Percentiles rank a stretch among this genome's conserved stretches.
These are phyloP conservation scores for Candida ulmi DNA, from an alignment of 805 yeast genomes.

Conservation along the genomic window DNA sequence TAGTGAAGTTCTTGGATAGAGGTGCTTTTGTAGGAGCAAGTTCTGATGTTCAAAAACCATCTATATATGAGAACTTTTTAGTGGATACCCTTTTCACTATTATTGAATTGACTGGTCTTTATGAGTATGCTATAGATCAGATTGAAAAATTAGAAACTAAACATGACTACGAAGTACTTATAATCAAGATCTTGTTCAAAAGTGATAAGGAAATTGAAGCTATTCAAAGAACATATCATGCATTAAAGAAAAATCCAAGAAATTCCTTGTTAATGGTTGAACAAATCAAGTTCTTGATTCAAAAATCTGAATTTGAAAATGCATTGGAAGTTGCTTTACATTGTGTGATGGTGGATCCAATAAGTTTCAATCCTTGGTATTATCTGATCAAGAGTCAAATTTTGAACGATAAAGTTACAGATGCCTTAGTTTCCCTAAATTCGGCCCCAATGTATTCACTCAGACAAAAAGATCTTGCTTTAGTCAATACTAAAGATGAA, in stretches of 20 bases:
- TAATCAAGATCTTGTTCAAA: constrained; percentile 25
- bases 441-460: constrained; percentile 65
- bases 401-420: constrained; percentile 44
- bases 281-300: constrained; percentile 59
- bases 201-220: constrained; percentile 33
- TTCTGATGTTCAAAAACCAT: constrained; percentile 62
- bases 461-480: constrained; percentile 33
- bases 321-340: constrained; percentile 57
- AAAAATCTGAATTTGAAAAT: constrained; percentile 44
- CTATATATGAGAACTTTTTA: constrained; percentile 56
- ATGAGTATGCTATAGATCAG: constrained; percentile 32
- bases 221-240: constrained; percentile 23
- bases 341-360: constrained; percentile 64
- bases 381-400: constrained; percentile 56
- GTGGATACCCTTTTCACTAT: constrained; percentile 63
- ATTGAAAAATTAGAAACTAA: constrained; percentile 19
- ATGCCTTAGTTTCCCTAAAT: constrained; percentile 64
- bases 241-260: constrained; percentile 20
- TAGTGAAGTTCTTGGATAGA: constrained; percentile 16
- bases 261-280: constrained; percentile 17
- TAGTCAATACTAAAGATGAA: constrained; percentile 37
- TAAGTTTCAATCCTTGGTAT: constrained; percentile 73
- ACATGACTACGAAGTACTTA: constrained; percentile 23
- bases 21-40: constrained; percentile 66
- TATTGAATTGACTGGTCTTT: constrained; percentile 32